Conservation (phyloP, 1,139 yeast species). For the Candida tetrigidarum region DNA sequence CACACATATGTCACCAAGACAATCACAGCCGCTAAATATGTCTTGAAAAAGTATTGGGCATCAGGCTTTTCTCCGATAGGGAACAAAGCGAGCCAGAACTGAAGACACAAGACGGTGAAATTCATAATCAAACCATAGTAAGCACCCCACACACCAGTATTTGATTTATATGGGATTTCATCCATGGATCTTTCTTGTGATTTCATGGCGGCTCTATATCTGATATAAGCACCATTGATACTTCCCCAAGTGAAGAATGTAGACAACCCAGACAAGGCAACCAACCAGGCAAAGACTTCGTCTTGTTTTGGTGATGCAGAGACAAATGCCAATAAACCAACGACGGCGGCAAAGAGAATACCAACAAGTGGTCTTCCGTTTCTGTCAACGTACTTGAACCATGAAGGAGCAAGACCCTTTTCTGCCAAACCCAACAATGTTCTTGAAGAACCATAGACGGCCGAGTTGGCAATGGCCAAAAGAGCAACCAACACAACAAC, state of each 20-base stretch:
- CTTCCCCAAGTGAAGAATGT: constrained; percentile 50
- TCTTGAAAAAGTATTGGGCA: constrained; percentile 34
- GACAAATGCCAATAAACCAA: constrained; percentile 46
- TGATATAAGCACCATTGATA: constrained; percentile 40
- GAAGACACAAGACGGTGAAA: constrained; percentile 38
- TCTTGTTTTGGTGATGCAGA: constrained; percentile 43
- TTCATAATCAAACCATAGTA: constrained; percentile 35
- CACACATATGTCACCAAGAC: constrained; percentile 34
- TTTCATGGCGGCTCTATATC: constrained; percentile 40
- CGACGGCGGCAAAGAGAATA: constrained; percentile 34
- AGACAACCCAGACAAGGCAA: constrained; percentile 45
- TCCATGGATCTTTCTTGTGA: constrained; percentile 31
- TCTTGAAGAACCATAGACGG: constrained; percentile 50
- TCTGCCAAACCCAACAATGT: constrained; percentile 45
- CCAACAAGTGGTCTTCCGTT: constrained; percentile 50
- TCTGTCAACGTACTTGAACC: constrained; percentile 42
- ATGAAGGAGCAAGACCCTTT: constrained; percentile 43
- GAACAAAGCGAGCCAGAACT: constrained; percentile 47
- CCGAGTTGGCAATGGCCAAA: constrained; percentile 49
- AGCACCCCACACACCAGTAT: constrained; percentile 39
- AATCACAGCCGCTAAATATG: constrained; percentile 40
- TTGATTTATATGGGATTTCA: constrained; percentile 36
- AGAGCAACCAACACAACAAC: constrained; percentile 45
- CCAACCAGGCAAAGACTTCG: constrained; percentile 45
- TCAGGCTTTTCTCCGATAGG: constrained; percentile 38